phyloP scores from a whole-genome alignment of 2,329 filamentous ascomycete species.

The Cytospora chrysosperma region DNA sequence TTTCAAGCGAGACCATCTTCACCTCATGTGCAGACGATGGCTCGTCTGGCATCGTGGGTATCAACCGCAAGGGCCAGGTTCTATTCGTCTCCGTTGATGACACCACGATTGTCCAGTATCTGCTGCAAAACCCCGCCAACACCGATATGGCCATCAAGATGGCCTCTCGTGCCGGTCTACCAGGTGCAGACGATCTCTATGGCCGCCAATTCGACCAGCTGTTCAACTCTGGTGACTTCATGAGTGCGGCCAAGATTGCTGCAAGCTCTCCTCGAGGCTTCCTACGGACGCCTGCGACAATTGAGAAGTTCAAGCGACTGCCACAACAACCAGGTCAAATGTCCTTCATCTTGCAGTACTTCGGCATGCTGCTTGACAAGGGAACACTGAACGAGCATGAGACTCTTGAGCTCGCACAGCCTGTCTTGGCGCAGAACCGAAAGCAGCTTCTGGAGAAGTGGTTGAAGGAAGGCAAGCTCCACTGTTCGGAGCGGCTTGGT shows the following conservation, averaged over 20 bases:
- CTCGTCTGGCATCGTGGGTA: conserved; percentile 84
- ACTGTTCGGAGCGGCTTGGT: conserved; percentile 93
- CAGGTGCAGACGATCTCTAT: conserved; percentile 92
- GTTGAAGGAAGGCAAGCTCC: conserved; percentile 93
- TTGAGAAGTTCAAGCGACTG: conserved; percentile 90
- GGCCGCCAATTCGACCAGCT: conserved; percentile 90
- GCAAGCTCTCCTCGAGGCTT: conserved; percentile 96
- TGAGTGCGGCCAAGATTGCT: conserved; percentile 90
- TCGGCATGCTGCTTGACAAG: conserved; percentile 95
- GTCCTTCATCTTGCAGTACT: conserved; percentile 94
- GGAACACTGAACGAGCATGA: conserved; percentile 89
- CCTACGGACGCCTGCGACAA: conserved; percentile 89
- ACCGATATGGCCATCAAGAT: conserved; percentile 92
- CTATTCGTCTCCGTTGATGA: conserved; percentile 93
- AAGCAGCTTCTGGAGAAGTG: conserved; percentile 98
- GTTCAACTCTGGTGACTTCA: conserved; percentile 74
- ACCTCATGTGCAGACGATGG: conserved; percentile 82
- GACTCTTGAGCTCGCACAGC: conserved; percentile 88
- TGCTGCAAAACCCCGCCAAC: conserved; percentile 95
- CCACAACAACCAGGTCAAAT: conserved; percentile 81
- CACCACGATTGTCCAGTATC: conserved; percentile 84
- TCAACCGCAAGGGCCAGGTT: conserved; percentile 97
- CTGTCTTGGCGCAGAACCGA: conserved; percentile 87
- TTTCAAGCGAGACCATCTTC: conserved; percentile 98
- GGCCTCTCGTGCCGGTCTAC: conserved; percentile 88